Evolutionary conservation across 176 grass and related monocot species (phyloP), one percentile per base, ranked within the genome.

Genomic region (Cenchrus purpureus): DNA sequence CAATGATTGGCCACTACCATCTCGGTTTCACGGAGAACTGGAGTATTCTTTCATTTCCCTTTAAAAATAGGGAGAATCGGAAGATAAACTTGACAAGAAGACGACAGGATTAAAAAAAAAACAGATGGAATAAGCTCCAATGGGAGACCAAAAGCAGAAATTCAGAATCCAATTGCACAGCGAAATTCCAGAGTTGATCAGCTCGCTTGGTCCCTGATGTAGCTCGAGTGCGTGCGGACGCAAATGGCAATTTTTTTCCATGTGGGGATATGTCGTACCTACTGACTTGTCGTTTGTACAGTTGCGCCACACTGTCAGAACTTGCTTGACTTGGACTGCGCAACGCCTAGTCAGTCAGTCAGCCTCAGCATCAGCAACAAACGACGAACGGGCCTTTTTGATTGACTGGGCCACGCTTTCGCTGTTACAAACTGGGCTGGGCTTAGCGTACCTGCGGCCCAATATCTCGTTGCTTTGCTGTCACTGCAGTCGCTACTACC

Each of bases 21-120:
- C 20, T 7, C 6, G 6, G 62, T 5, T 81, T 68, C 11, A 68
- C 12, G 8, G 64, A 68, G 11, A 52, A 52, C 17, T n/a, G 43
- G 43, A 48, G 0, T n/a, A 16, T 62, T 59, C 42, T 46, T 45
- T n/a, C 43, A 10, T 59, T 59, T 8, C 10, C 13, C 50, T 52
- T 17, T 57, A 22, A 60, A 60, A 22, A 20, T 2, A 40, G 37
- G 57, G 32, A 67, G 31, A 40, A 17, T 67, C 1, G 13, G 14
- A 67, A 44, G 5, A 44, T 44, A 19, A 19, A 43, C 10, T 32
- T 50, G 60, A 79, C 45, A 34, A 19, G 22, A 78, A 79, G 44
- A 65, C 25, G 76, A 79, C 77, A 79, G 14, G 19, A 62, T 40
- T 40, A n/a, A n/a, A n/a, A 40, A 40, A 10, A 44, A 62, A 62